These are phyloP conservation scores for Tuctoria greenei DNA, from an alignment of 176 grass and related monocot genomes.

Conservation along the genomic window DNA sequence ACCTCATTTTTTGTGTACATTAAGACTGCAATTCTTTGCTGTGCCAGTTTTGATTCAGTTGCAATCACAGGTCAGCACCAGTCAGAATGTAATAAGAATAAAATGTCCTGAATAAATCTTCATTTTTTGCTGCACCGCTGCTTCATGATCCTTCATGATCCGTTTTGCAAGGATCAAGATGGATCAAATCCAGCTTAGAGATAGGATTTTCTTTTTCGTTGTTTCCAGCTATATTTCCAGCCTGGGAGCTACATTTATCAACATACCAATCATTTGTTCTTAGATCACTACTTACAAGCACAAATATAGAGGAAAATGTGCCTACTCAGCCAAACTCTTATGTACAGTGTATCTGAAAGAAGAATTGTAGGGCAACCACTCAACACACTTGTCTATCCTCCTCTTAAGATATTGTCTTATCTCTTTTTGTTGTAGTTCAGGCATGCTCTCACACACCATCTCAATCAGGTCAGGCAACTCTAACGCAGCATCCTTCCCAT, in stretches of 20 bases:
- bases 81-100: constrained; percentile 43
- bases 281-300: constrained; percentile 31
- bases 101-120: constrained; percentile 19
- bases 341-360: constrained; percentile 86
- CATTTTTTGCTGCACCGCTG: no score
- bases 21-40: constrained; percentile 43
- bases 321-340: constrained; percentile 64
- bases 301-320: neutral
- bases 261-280: neutral
- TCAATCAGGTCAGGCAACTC: constrained; percentile 66
- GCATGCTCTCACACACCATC: constrained; percentile 67
- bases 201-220: neutral
- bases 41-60: constrained; percentile 36
- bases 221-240: neutral
- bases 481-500: constrained; percentile 71
- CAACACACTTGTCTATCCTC: constrained; percentile 68
- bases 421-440: constrained; percentile 57
- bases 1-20: constrained; percentile 52
- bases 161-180: neutral
- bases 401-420: constrained; percentile 61
- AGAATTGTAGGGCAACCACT: constrained; percentile 86
- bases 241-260: constrained; percentile 74
- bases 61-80: neutral
- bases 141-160: neutral
- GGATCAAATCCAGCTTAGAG: neutral